Evolutionary conservation across 1,284 basidiomycete genomes (phyloP).

Genomic region (Coniophora puteana): DNA sequence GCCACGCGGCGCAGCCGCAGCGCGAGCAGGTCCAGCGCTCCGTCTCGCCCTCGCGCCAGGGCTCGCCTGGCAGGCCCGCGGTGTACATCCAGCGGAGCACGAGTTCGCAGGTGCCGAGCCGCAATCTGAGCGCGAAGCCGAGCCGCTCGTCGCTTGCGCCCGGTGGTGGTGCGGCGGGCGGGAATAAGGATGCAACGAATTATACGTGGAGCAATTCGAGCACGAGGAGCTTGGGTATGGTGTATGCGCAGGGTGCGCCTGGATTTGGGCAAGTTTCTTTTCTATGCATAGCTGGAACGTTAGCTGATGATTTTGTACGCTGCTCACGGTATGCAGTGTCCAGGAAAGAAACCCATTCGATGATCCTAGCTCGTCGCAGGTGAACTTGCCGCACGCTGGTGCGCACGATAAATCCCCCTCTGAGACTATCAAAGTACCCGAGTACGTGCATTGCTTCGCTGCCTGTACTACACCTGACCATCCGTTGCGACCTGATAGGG

Average conservation of each 20-base stretch:
- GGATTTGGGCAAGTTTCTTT: conserved; percentile 18
- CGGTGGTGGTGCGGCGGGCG: too few species aligned
- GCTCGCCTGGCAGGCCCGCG: conserved; percentile 22
- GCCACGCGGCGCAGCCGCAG: conserved; percentile 9
- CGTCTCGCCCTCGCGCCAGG: conserved; percentile 18
- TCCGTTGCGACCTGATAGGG: conserved; percentile 9
- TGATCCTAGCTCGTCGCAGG: conserved; percentile 26
- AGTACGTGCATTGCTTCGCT: conserved; percentile 15
- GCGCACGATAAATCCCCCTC: conserved; percentile 20
- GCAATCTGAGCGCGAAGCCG: conserved; percentile 20
- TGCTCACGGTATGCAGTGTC: conserved; percentile 14
- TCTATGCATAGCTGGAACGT: background rate
- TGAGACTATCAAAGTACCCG: conserved; percentile 23
- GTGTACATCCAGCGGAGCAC: conserved; percentile 25
- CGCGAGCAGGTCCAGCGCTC: conserved; percentile 20
- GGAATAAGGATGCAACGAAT: conserved; percentile 26
- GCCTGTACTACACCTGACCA: conserved; percentile 5
- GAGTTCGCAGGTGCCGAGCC: conserved; percentile 15
- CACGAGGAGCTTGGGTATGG: conserved; percentile 15
- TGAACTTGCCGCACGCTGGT: conserved; percentile 5
- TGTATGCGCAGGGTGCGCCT: conserved; percentile 13
- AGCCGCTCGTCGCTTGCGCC: conserved; percentile 18
- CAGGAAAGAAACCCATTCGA: conserved; percentile 36
- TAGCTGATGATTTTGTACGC: background rate
- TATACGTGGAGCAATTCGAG: conserved; percentile 27